phyloP scores from a whole-genome alignment of 129 eudicot genomes.

The Artemisia argyi region DNA sequence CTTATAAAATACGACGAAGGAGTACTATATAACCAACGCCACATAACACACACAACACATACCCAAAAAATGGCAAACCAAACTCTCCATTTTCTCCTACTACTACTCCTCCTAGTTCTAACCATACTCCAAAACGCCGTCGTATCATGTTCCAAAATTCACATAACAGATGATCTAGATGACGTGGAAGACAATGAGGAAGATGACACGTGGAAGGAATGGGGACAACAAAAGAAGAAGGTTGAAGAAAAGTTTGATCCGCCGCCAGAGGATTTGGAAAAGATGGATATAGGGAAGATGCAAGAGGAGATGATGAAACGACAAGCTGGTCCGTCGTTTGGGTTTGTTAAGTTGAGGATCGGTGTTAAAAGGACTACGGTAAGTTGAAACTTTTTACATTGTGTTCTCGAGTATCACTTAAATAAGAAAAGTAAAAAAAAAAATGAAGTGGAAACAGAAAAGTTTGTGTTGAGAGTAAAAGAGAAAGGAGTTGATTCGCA shows the following conservation, averaged over 20 bases:
- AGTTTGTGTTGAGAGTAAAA: no score
- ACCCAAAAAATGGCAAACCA: no score
- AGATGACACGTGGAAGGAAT: constrained; percentile 75
- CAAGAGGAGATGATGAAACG: constrained; percentile 84
- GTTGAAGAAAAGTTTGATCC: constrained; percentile 49
- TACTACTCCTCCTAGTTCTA: constrained; percentile 38
- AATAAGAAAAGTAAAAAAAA: no score
- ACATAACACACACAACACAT: no score
- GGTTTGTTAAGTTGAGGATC: constrained; percentile 78
- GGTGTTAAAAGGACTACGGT: constrained; percentile 73
- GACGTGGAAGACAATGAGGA: constrained; percentile 93
- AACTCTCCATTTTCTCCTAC: no score
- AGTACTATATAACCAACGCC: no score
- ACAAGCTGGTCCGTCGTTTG: constrained; percentile 72
- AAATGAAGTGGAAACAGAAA: no score
- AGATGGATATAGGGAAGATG: constrained; percentile 46
- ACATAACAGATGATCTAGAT: constrained; percentile 81
- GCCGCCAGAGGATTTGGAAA: constrained; percentile 59
- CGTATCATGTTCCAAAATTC: constrained; percentile 45
- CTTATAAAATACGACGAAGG: no score
- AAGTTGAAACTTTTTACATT: background rate
- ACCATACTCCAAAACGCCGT: constrained; percentile 24
- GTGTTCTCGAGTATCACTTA: no score
- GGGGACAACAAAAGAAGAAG: constrained; percentile 68
- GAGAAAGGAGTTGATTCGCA: no score